Evolutionary conservation across 306 rosid genomes (phyloP).

Genomic region (Cajanus cajan): DNA sequence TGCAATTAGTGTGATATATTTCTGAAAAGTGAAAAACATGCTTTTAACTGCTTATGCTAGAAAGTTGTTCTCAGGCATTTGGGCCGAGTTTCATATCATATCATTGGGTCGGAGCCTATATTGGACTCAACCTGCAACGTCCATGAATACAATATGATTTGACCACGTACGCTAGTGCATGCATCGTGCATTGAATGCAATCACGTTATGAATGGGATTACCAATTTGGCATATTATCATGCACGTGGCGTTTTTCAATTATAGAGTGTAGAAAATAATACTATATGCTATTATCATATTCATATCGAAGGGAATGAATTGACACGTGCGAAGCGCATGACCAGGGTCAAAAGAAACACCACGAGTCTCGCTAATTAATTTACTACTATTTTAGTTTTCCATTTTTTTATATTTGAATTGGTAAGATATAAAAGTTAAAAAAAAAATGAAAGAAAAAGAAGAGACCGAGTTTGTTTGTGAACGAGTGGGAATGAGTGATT

Average conservation of each 20-base stretch:
- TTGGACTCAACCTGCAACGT: background rate
- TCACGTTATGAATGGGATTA: no score
- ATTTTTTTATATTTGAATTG: background rate
- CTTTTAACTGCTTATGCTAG: background rate
- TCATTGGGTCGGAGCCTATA: background rate
- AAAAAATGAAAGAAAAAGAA: background rate
- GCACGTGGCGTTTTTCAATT: background rate
- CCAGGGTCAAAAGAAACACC: conserved; percentile 15
- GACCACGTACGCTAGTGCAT: background rate
- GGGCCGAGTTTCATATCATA: background rate
- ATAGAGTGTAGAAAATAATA: no score
- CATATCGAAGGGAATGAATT: no score
- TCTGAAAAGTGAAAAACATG: background rate
- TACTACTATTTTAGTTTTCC: background rate
- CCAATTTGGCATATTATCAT: no score
- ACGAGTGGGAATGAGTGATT: conserved; percentile 47
- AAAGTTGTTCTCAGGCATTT: background rate
- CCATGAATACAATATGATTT: background rate
- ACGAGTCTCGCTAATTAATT: conserved; percentile 26
- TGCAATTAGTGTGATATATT: no score
- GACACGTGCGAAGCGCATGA: conserved; percentile 14
- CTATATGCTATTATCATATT: no score
- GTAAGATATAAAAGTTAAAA: background rate
- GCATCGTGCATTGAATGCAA: background rate
- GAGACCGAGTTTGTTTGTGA: conserved; percentile 7